Evolutionary conservation across 768 basidiomycete genomes (phyloP).

Genomic region (Thelephora aurantiotincta): DNA sequence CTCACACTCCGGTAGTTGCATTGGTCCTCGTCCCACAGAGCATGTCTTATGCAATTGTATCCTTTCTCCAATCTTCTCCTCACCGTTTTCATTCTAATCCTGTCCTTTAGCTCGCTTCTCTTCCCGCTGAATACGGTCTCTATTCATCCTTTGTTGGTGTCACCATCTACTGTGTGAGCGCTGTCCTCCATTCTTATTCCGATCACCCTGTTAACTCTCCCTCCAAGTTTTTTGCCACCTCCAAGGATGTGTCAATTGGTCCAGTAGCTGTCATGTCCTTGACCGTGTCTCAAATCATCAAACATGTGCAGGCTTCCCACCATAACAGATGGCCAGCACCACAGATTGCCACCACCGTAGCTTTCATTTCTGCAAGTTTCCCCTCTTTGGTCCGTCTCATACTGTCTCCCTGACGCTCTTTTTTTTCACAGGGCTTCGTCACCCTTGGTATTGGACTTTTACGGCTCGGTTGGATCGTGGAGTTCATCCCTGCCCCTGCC

Average conservation of each 20-base stretch:
- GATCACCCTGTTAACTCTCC: conserved; percentile 1
- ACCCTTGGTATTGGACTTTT: conserved; percentile 82
- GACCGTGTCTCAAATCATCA: conserved; percentile 70
- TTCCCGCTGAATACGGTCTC: conserved; percentile 79
- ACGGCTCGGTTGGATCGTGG: conserved; percentile 86
- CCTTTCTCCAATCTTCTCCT: not conserved
- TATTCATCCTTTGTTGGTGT: conserved; percentile 91
- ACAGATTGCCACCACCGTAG: conserved; percentile 71
- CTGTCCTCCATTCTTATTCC: not conserved
- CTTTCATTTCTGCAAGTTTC: conserved; percentile 51
- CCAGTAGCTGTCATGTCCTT: conserved; percentile 98
- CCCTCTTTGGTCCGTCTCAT: not conserved
- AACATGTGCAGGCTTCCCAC: conserved; percentile 36
- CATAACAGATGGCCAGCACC: conserved; percentile 49
- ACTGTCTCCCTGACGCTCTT: too few species aligned
- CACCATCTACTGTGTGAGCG: conserved; percentile 63
- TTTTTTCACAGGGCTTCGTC: conserved; percentile 51
- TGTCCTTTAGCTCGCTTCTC: conserved; percentile 53
- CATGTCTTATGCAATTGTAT: conserved; percentile 76
- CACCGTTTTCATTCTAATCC: not conserved
- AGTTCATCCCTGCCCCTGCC: conserved; percentile 82
- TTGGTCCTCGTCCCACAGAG: conserved; percentile 91
- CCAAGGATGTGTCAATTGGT: conserved; percentile 98
- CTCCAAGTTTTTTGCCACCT: conserved; percentile 80
- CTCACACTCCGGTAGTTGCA: conserved; percentile 35